Evolutionary conservation across 1,284 basidiomycete species (phyloP).

Genomic region (Ganoderma leucocontextum): DNA sequence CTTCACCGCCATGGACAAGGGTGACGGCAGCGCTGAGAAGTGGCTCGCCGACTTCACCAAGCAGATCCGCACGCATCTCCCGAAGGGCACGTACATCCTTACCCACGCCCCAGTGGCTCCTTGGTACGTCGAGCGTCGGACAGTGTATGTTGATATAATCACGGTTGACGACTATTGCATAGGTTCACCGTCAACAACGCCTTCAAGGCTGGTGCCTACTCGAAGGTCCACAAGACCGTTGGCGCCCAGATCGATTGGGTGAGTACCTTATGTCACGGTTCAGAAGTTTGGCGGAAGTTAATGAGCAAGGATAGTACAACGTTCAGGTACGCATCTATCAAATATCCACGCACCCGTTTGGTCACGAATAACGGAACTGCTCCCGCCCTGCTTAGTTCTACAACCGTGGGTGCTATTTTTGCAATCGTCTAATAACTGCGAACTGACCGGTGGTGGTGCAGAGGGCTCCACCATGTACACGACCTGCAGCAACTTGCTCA

Average conservation of each 20-base stretch:
- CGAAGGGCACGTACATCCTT: conserved; percentile 45
- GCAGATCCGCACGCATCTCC: conserved; percentile 45
- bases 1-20: conserved; percentile 52
- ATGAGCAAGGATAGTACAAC: conserved; percentile 47
- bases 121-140: conserved; percentile 44
- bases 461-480: conserved; percentile 67
- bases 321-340: conserved; percentile 46
- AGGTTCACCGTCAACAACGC: conserved; percentile 57
- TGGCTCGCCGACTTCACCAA: conserved; percentile 55
- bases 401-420: conserved; percentile 55
- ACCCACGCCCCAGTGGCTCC: conserved; percentile 59
- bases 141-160: conserved; percentile 2
- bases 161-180: conserved; percentile 11
- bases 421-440: background rate
- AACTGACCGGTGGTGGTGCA: conserved; percentile 33
- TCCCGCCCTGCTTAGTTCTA: conserved; percentile 56
- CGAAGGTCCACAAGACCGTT: conserved; percentile 60
- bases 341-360: background rate
- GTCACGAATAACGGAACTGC: background rate
- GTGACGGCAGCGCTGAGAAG: conserved; percentile 48
- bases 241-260: conserved; percentile 55
- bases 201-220: conserved; percentile 67
- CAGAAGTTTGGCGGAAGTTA: background rate
- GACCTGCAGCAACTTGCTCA: conserved; percentile 62
- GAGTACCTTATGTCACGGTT: conserved; percentile 13